phyloP scores from a whole-genome alignment of 345 rosid species.

The Hypericum androsaemum region DNA sequence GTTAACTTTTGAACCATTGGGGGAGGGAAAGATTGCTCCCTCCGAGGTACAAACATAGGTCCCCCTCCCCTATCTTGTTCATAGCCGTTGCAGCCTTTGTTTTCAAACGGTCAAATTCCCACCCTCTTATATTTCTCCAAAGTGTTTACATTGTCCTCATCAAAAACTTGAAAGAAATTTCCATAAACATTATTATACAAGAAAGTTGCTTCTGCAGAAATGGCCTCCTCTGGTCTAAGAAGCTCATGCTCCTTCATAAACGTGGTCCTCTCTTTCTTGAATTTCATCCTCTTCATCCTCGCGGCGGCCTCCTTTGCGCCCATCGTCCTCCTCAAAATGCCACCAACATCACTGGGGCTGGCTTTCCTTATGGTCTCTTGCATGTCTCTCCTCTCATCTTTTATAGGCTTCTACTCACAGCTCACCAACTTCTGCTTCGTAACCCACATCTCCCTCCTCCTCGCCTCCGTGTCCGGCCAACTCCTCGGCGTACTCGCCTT shows the following conservation, averaged over 20 bases:
- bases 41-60: too few relatives aligned
- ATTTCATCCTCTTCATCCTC: slow-evolving; percentile 41
- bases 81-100: too few relatives aligned
- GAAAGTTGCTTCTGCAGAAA: background rate
- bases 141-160: too few relatives aligned
- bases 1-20: too few relatives aligned
- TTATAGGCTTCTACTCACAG: slow-evolving; percentile 38
- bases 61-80: too few relatives aligned
- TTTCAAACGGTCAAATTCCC: too few relatives aligned
- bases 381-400: slow-evolving; percentile 41
- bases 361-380: slow-evolving; percentile 37
- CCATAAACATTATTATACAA: too few relatives aligned
- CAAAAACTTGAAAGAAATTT: background rate
- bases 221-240: slow-evolving; percentile 24
- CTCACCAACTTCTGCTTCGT: slow-evolving; percentile 34
- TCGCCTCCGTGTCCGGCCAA: slow-evolving; percentile 40
- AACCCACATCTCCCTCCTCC: slow-evolving; percentile 40
- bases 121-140: too few relatives aligned
- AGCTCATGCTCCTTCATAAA: slow-evolving; percentile 48
- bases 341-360: slow-evolving; percentile 50
- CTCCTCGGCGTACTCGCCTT: slow-evolving; percentile 26
- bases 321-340: slow-evolving; percentile 36
- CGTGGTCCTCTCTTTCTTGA: slow-evolving; percentile 41
- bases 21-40: too few relatives aligned
- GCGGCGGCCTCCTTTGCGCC: slow-evolving; percentile 42